These are phyloP conservation scores for Moricandia moricandioides DNA, from an alignment of 345 rosid species.

Conservation along the genomic window DNA sequence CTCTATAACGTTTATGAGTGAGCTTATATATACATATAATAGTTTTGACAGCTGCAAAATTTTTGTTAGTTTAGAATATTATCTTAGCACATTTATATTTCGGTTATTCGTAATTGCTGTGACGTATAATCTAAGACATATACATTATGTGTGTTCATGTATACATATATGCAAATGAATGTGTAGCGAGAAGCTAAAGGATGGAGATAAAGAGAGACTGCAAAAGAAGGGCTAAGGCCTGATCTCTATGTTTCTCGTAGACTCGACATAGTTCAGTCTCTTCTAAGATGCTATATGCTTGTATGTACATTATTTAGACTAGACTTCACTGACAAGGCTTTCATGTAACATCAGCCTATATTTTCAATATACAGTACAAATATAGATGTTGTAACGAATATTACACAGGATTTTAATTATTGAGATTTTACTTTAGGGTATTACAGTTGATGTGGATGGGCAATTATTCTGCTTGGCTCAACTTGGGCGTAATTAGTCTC, in stretches of 20 bases:
- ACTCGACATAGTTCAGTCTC: constrained; percentile 38
- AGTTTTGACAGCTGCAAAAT: background rate
- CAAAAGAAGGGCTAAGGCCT: constrained; percentile 23
- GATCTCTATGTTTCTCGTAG: constrained; percentile 35
- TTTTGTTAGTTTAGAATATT: background rate
- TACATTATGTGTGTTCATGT: background rate
- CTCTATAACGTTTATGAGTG: background rate
- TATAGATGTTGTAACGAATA: constrained; percentile 18
- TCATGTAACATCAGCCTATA: constrained; percentile 24
- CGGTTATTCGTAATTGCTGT: background rate
- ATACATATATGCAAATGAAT: background rate
- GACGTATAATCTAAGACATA: background rate
- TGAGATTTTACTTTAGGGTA: background rate
- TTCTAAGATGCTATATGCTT: constrained; percentile 30
- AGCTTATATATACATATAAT: background rate
- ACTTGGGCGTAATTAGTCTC: background rate
- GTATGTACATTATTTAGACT: constrained; percentile 19
- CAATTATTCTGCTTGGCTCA: background rate
- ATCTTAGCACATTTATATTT: background rate
- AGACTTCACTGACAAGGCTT: constrained; percentile 33
- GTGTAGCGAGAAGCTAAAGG: constrained; percentile 1
- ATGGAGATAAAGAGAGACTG: constrained; percentile 20
- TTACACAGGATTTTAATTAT: background rate
- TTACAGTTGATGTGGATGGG: constrained; percentile 10
- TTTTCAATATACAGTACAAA: constrained; percentile 11